phyloP scores from a whole-genome alignment of 768 basidiomycete genomes.

The Antrodiella citrinella region DNA sequence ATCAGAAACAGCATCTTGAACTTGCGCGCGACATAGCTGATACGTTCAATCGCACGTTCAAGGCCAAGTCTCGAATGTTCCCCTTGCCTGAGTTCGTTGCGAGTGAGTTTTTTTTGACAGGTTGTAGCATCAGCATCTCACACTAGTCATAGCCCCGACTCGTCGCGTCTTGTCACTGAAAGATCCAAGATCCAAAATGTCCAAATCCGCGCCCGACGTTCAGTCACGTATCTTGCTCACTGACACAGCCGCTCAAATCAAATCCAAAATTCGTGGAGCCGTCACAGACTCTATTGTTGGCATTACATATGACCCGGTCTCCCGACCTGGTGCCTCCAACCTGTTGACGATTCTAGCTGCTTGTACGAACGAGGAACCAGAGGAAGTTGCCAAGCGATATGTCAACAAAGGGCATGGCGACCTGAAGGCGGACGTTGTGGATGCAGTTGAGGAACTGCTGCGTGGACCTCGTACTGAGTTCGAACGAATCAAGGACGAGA shows the following conservation, averaged over 20 bases:
- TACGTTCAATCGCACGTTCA: conserved; percentile 68
- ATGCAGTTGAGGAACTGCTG: conserved; percentile 63
- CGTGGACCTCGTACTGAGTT: conserved; percentile 63
- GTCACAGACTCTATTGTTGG: conserved; percentile 77
- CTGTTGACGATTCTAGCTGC: conserved; percentile 74
- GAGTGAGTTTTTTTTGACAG: conserved; percentile 40
- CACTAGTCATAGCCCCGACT: conserved; percentile 49
- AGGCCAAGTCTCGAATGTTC: conserved; percentile 43
- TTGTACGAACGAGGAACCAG: conserved; percentile 44
- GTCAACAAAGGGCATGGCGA: conserved; percentile 49
- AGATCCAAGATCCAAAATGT: conserved; percentile 88
- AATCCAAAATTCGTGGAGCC: conserved; percentile 65
- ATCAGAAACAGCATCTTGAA: conserved; percentile 92
- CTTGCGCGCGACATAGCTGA: conserved; percentile 79
- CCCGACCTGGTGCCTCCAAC: conserved; percentile 81
- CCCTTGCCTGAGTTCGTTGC: conserved; percentile 63
- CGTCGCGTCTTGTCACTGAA: conserved; percentile 81
- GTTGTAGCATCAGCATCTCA: background rate
- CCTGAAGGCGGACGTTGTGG: conserved; percentile 69
- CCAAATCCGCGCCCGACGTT: conserved; percentile 78
- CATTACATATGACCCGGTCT: conserved; percentile 72
- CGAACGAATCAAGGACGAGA: conserved; percentile 51
- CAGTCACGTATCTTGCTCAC: conserved; percentile 83
- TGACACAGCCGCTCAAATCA: conserved; percentile 55
- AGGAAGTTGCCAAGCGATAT: conserved; percentile 41